phyloP scores from a whole-genome alignment of 768 basidiomycete genomes.

The Harrya chromipes region DNA sequence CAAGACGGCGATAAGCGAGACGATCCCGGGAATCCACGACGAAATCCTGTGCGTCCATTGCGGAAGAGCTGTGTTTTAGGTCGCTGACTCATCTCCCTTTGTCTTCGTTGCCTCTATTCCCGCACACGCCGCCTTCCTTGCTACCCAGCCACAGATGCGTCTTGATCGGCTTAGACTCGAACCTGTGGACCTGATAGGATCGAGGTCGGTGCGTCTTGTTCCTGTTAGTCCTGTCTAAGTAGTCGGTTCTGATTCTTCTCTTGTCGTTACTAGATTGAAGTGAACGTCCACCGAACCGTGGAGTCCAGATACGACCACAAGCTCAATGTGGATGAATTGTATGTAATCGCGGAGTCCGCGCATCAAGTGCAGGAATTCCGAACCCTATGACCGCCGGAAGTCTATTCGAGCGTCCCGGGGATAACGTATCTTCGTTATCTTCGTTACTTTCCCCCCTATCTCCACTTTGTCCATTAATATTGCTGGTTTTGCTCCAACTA shows the following conservation, averaged over 20 bases:
- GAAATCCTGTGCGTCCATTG: not conserved
- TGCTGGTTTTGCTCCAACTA: too few relatives aligned
- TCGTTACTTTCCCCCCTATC: too few relatives aligned
- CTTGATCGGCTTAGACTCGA: not conserved
- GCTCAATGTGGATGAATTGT: slow-evolving; percentile 4
- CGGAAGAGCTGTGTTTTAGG: not conserved
- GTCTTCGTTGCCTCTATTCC: too few relatives aligned
- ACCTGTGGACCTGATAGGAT: not conserved
- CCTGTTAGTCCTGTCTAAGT: not conserved
- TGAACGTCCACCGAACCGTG: slow-evolving; percentile 17
- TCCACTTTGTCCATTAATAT: too few relatives aligned
- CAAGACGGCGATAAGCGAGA: not conserved
- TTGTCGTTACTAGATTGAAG: slow-evolving; percentile 12
- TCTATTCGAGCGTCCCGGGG: too few relatives aligned
- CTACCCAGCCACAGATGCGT: not conserved
- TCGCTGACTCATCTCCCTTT: not conserved
- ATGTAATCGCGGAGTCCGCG: not conserved
- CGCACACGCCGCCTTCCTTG: not conserved
- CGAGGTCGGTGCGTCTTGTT: slow-evolving; percentile 8
- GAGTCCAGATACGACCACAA: not conserved
- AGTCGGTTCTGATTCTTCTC: not conserved
- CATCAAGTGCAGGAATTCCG: not conserved
- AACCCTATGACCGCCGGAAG: too few relatives aligned
- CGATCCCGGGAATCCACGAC: not conserved
- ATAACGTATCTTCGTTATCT: too few relatives aligned